A percentile compares a stretch with the other conserved stretches of the same genome.
Conservation (phyloP, 129 eudicot species). For the Lactuca saligna region DNA sequence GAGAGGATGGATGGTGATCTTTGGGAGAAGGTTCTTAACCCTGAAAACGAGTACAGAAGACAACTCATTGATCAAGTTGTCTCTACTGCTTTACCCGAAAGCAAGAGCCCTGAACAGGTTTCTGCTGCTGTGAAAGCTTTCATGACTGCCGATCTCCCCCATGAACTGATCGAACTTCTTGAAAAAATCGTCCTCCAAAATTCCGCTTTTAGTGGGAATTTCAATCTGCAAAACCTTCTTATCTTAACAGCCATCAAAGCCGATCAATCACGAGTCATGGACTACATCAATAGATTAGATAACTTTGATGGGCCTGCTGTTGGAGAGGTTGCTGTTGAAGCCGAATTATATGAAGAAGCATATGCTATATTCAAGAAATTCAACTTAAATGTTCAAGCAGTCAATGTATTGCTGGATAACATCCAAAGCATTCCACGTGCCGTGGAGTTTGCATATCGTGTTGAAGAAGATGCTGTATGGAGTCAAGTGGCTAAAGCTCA, state of each 20-base stretch:
- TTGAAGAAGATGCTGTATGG: slow-evolving; percentile 99
- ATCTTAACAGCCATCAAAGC: slow-evolving; percentile 93
- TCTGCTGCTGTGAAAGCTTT: slow-evolving; percentile 97
- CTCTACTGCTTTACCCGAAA: slow-evolving; percentile 85
- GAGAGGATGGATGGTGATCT: slow-evolving; percentile 98
- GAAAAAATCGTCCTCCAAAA: slow-evolving; percentile 94
- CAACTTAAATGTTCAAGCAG: slow-evolving; percentile 89
- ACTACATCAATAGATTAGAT: slow-evolving; percentile 80
- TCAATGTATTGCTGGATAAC: slow-evolving; percentile 75
- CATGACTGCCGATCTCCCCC: slow-evolving; percentile 99
- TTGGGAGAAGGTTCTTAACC: slow-evolving; percentile 93
- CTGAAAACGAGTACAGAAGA: slow-evolving; percentile 90
- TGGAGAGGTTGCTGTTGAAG: slow-evolving; percentile 96
- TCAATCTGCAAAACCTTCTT: slow-evolving; percentile 81
- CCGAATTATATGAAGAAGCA: slow-evolving; percentile 85
- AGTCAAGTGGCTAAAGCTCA: slow-evolving; percentile 99
- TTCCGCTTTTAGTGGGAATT: slow-evolving; percentile 94
- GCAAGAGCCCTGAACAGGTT: slow-evolving; percentile 95
- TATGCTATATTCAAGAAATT: slow-evolving; percentile 91
- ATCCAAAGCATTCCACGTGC: slow-evolving; percentile 82
- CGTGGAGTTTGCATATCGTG: slow-evolving; percentile 92
- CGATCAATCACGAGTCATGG: slow-evolving; percentile 89
- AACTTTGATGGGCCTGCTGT: slow-evolving; percentile 97
- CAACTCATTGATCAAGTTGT: slow-evolving; percentile 98
- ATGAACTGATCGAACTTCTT: slow-evolving; percentile 88